phyloP scores from a whole-genome alignment of 1,284 basidiomycete genomes.

The Leccinum ponderosum region DNA sequence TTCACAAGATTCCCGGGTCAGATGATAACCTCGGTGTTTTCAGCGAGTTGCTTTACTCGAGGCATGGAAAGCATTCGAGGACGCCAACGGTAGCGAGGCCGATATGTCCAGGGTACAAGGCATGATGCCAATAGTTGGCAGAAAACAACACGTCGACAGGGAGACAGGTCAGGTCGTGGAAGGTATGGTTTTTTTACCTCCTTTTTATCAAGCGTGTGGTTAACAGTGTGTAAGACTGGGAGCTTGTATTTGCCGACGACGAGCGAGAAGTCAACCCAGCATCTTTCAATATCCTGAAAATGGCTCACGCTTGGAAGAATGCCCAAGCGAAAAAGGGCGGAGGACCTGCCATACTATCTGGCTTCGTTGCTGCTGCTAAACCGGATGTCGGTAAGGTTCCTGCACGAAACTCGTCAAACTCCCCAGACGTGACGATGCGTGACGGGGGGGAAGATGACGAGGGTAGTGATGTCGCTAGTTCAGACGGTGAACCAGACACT shows the following conservation, averaged over 20 bases:
- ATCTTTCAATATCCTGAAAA: constrained; percentile 91
- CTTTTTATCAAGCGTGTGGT: neutral
- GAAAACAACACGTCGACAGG: constrained; percentile 78
- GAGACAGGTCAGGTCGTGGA: constrained; percentile 86
- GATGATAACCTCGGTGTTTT: constrained; percentile 7
- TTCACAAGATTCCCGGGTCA: neutral
- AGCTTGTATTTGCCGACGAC: constrained; percentile 94
- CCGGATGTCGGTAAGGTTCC: constrained; percentile 16
- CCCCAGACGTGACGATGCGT: constrained; percentile 17
- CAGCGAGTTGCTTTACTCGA: constrained; percentile 88
- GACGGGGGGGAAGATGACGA: constrained; percentile 28
- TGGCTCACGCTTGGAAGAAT: constrained; percentile 87
- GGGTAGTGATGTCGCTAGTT: constrained; percentile 46
- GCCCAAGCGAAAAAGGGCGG: constrained; percentile 43
- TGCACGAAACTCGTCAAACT: constrained; percentile 8
- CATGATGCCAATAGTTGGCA: constrained; percentile 91
- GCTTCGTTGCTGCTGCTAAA: constrained; percentile 44
- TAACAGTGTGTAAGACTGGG: constrained; percentile 67
- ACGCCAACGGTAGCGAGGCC: constrained; percentile 68
- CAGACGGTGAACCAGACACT: constrained; percentile 36
- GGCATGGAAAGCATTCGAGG: constrained; percentile 93
- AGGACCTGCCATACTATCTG: constrained; percentile 38
- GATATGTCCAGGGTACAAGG: constrained; percentile 78
- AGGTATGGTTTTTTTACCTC: constrained; percentile 50
- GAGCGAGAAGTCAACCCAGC: constrained; percentile 89